Base-by-base conservation (phyloP, 2,329 filamentous ascomycete genomes). In the Hypoxylon sp. region DNA sequence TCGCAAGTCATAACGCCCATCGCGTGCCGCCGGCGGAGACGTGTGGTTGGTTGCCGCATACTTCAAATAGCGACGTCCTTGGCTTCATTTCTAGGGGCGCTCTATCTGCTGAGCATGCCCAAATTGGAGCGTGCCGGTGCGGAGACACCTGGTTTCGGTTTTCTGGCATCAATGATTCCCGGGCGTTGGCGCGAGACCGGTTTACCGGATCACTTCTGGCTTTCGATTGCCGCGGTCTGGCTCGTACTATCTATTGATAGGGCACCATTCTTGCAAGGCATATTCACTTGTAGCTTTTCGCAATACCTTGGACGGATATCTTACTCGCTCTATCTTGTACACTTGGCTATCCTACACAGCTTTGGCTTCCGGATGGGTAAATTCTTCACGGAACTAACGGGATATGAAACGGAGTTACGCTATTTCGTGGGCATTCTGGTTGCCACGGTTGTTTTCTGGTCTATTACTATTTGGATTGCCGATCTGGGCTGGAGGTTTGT, bases 281-380 rank as follows among this genome's bases (percentile, higher is more conserved):
- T 72, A 4, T 79, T 79, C 65, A 79, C 72, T 3, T 73, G 68
- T 2, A 48, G 61, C 5, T 62, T 76, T 5, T 71, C 73, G n/a
- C 73, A 73, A 57, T 77, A 76, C 34, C 72, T 77, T 9, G 76
- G 75, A 10, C 72, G 71, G 7, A 69, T 77, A 23, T 76, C 75
- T 0, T 77, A 72, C 38, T 67, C 75, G 10, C 68, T 77, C 6
- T 77, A 77, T 36, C 55, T 78, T 2, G 71, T 77, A 3, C 75
- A 78, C 36, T 69, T 73, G 25, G 50, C 69, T 4, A 69, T 78
- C 11, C 57, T 75, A 28, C 66, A 75, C 9, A 74, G 73, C 11
- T 55, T 77, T 3, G 73, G 72, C 7, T 70, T 65, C 14, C 60
- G 63, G 38, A 11, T 69, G 3, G 69, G 69, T 0, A 67, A 50